phyloP scores from a whole-genome alignment of 2,329 filamentous ascomycete species.

The Talaromyces sp. region DNA sequence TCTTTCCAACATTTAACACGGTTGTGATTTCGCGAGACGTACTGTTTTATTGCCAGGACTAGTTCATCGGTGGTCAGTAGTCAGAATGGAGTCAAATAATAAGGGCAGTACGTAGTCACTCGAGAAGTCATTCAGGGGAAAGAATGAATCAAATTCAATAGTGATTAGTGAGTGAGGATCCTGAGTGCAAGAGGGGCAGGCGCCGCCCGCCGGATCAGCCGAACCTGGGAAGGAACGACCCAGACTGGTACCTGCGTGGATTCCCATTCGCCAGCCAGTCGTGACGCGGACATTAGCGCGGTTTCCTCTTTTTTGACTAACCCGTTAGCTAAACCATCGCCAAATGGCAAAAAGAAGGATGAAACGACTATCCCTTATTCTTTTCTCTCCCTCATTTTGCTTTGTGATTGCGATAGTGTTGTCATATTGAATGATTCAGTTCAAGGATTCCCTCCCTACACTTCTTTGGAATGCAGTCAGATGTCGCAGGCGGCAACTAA shows the following conservation, averaged over 20 bases:
- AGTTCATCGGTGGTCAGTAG: too few species aligned
- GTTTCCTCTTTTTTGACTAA: conserved; percentile 4
- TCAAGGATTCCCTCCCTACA: conserved; percentile 8
- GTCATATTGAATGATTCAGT: conserved; percentile 2
- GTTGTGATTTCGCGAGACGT: neutral
- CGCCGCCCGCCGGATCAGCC: conserved; percentile 2
- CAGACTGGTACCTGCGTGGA: conserved; percentile 1
- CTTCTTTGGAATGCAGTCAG: conserved; percentile 11
- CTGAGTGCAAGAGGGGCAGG: conserved; percentile 1
- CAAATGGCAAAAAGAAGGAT: conserved; percentile 5
- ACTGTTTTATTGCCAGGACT: neutral
- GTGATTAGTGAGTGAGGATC: neutral
- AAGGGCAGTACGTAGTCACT: neutral
- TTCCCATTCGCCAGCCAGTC: neutral
- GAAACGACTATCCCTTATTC: conserved; percentile 5
- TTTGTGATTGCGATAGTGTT: neutral
- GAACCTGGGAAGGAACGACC: neutral
- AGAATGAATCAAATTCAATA: too few species aligned
- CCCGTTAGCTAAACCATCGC: neutral
- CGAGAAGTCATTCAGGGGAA: neutral
- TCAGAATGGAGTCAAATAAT: neutral
- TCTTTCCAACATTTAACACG: neutral
- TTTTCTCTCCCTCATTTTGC: neutral
- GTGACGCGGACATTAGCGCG: conserved; percentile 3
- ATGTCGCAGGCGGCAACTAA: conserved; percentile 15